Conservation (phyloP, 2,329 filamentous ascomycete genomes). For the Metarhizium album region DNA sequence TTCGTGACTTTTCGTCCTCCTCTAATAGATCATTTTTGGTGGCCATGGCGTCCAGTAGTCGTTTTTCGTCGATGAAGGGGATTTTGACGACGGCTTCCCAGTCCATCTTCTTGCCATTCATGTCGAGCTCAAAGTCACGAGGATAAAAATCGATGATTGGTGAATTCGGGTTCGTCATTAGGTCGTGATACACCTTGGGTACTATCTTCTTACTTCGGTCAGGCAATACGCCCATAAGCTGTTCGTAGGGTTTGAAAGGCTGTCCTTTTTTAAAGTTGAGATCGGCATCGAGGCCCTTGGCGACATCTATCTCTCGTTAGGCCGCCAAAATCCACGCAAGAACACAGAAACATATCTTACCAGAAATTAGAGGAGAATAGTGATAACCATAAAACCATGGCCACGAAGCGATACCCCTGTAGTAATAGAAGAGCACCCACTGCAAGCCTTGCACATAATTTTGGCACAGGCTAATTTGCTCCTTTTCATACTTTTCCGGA, state of each 20-base stretch:
- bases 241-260: slow-evolving; percentile 89
- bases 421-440: slow-evolving; percentile 98
- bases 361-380: slow-evolving; percentile 92
- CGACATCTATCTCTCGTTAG: slow-evolving; percentile 53
- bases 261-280: slow-evolving; percentile 90
- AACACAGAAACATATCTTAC: slow-evolving; percentile 28
- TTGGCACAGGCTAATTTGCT: slow-evolving; percentile 73
- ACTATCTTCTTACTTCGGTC: slow-evolving; percentile 97
- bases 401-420: slow-evolving; percentile 93
- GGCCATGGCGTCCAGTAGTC: slow-evolving; percentile 75
- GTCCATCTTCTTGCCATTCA: slow-evolving; percentile 99
- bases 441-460: slow-evolving; percentile 97
- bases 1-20: slow-evolving; percentile 68
- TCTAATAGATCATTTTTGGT: slow-evolving; percentile 71
- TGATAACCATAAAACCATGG: slow-evolving; percentile 97
- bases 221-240: slow-evolving; percentile 95
- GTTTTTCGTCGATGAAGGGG: slow-evolving; percentile 90
- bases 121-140: slow-evolving; percentile 90
- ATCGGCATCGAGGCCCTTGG: slow-evolving; percentile 74
- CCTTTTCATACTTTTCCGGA: slow-evolving; percentile 60
- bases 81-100: slow-evolving; percentile 99
- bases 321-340: slow-evolving; percentile 16
- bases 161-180: slow-evolving; percentile 86
- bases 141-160: slow-evolving; percentile 98
- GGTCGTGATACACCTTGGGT: slow-evolving; percentile 70